Percentiles rank a stretch among this genome's conserved stretches.
Conservation (phyloP, 1,139 yeast species). For the Pichia sp. region DNA sequence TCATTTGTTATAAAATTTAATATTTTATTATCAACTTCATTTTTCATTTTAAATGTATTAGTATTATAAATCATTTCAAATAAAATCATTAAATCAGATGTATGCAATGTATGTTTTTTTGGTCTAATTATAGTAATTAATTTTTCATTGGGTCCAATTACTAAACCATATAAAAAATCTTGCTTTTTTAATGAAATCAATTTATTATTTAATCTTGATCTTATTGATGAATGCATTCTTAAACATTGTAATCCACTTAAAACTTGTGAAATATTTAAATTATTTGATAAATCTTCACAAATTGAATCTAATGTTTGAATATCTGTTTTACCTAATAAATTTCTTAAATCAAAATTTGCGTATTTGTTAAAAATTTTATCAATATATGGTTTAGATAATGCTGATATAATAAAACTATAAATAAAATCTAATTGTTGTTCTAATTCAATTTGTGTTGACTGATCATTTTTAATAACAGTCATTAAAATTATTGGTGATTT, state of each 20-base stretch:
- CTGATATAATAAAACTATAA: constrained; percentile 72
- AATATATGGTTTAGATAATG: constrained; percentile 71
- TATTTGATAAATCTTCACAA: constrained; percentile 45
- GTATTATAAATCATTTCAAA: constrained; percentile 58
- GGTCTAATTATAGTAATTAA: constrained; percentile 60
- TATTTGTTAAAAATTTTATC: constrained; percentile 61
- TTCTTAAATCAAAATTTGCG: constrained; percentile 76
- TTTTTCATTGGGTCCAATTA: constrained; percentile 50
- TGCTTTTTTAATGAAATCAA: constrained; percentile 36
- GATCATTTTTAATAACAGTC: constrained; percentile 56
- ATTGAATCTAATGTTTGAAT: constrained; percentile 59
- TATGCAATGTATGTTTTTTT: constrained; percentile 56
- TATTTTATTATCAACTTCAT: constrained; percentile 3
- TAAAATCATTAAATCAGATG: constrained; percentile 59
- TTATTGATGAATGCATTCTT: constrained; percentile 38
- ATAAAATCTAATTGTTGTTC: constrained; percentile 64
- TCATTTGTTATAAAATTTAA: constrained; percentile 35
- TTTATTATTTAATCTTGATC: constrained; percentile 41
- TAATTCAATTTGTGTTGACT: constrained; percentile 39
- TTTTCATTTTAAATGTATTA: constrained; percentile 35
- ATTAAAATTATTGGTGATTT: constrained; percentile 68
- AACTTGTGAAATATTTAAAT: constrained; percentile 46
- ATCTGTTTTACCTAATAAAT: constrained; percentile 63
- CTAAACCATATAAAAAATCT: constrained; percentile 53
- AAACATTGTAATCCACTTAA: constrained; percentile 60